phyloP scores from a whole-genome alignment of 257 asterid species.

The Avicennia marina region DNA sequence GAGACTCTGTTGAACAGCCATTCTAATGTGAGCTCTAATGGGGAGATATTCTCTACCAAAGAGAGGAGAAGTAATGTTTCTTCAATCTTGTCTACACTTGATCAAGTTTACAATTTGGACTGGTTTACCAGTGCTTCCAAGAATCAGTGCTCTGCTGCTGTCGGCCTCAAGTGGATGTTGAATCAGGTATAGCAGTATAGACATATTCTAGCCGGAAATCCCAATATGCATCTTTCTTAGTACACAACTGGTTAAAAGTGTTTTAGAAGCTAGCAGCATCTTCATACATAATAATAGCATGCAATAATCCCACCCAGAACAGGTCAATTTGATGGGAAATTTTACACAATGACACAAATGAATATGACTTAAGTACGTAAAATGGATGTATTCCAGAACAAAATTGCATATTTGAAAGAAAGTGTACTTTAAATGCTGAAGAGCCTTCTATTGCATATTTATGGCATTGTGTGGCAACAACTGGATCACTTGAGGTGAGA shows the following conservation, averaged over 20 bases:
- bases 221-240: background rate
- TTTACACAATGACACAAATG: background rate
- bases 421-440: too few species aligned
- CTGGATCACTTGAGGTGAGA: too few species aligned
- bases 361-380: background rate
- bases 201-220: background rate
- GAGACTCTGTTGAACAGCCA: constrained; percentile 93
- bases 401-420: too few species aligned
- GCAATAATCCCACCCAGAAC: too few species aligned
- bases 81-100: constrained; percentile 54
- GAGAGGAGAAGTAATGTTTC: constrained; percentile 63
- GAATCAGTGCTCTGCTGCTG: constrained; percentile 83
- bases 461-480: too few species aligned
- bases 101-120: constrained; percentile 80
- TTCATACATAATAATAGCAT: background rate
- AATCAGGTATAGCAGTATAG: constrained; percentile 55
- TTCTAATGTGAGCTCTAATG: constrained; percentile 76
- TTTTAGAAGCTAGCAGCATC: background rate
- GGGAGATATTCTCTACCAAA: constrained; percentile 78
- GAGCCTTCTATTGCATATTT: too few species aligned
- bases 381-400: background rate
- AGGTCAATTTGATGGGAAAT: too few species aligned
- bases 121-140: constrained; percentile 81
- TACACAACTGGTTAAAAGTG: background rate
- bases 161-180: constrained; percentile 97